A percentile compares a stretch with the other conserved stretches of the same genome.
Conservation (phyloP, 129 eudicot genomes). For the Pseudognaphalium luteoalbum region DNA sequence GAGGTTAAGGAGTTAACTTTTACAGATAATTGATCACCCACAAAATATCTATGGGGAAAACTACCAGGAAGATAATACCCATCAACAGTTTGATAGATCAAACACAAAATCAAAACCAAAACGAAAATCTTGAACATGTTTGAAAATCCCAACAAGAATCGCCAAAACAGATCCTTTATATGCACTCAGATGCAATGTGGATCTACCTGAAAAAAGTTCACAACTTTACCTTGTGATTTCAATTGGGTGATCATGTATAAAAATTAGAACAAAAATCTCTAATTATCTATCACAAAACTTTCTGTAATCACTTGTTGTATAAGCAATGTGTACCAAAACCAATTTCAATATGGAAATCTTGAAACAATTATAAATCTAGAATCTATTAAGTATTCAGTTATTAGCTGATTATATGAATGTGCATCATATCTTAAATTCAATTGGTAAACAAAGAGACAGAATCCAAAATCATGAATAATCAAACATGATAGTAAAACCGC, state of each 20-base stretch:
- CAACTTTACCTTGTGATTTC: not conserved
- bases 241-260: not conserved
- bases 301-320: not conserved
- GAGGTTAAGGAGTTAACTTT: slow-evolving; percentile 44
- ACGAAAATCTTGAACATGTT: slow-evolving; percentile 15
- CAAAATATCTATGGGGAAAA: slow-evolving; percentile 27
- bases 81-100: slow-evolving; percentile 27
- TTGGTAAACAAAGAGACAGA: not conserved
- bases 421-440: not conserved
- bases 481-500: not conserved
- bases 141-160: slow-evolving; percentile 17
- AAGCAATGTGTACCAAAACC: not conserved
- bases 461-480: not conserved
- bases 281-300: not conserved
- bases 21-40: slow-evolving; percentile 33
- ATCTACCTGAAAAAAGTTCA: slow-evolving; percentile 15
- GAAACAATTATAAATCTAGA: not conserved
- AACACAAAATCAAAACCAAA: slow-evolving; percentile 12
- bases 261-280: not conserved
- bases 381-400: not conserved
- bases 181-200: slow-evolving; percentile 12
- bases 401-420: not conserved
- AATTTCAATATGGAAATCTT: not conserved
- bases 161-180: not conserved
- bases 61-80: slow-evolving; percentile 42